phyloP scores from a whole-genome alignment of 768 basidiomycete genomes.

The Tulasnella sp. region DNA sequence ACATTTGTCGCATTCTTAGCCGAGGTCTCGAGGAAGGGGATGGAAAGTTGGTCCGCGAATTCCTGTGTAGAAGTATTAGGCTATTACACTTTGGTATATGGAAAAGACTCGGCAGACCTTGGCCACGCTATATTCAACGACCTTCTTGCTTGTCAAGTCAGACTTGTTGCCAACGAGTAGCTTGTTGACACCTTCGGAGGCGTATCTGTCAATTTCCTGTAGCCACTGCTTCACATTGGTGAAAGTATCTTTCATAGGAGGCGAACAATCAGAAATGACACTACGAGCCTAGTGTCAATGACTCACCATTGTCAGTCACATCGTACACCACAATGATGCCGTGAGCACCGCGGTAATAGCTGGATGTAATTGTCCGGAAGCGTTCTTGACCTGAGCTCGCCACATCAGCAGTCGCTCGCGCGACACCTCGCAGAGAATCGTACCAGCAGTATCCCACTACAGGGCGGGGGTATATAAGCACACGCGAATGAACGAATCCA shows the following conservation, averaged over 20 bases:
- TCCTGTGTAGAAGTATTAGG: constrained; percentile 37
- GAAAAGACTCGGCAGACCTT: constrained; percentile 39
- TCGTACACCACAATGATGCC: constrained; percentile 99
- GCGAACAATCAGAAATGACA: background rate
- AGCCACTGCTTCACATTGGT: constrained; percentile 93
- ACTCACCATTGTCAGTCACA: constrained; percentile 81
- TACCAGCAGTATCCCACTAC: constrained; percentile 97
- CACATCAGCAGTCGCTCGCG: background rate
- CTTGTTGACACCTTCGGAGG: constrained; percentile 98
- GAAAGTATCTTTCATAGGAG: constrained; percentile 57
- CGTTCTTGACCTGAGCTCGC: constrained; percentile 71
- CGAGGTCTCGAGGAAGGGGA: constrained; percentile 97
- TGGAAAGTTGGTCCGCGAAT: constrained; percentile 86
- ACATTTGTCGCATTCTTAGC: constrained; percentile 98
- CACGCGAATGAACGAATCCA: constrained; percentile 1
- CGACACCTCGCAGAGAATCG: background rate
- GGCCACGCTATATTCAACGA: constrained; percentile 77
- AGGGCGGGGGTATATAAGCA: constrained; percentile 5
- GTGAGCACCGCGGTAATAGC: constrained; percentile 98
- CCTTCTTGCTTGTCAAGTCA: constrained; percentile 93
- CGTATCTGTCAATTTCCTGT: constrained; percentile 88
- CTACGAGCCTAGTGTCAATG: background rate
- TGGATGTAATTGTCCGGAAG: constrained; percentile 96
- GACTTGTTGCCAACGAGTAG: constrained; percentile 98
- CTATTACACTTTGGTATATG: background rate